Base-by-base conservation (phyloP, 2,329 filamentous ascomycete genomes). In the Colletotrichum falcatum region DNA sequence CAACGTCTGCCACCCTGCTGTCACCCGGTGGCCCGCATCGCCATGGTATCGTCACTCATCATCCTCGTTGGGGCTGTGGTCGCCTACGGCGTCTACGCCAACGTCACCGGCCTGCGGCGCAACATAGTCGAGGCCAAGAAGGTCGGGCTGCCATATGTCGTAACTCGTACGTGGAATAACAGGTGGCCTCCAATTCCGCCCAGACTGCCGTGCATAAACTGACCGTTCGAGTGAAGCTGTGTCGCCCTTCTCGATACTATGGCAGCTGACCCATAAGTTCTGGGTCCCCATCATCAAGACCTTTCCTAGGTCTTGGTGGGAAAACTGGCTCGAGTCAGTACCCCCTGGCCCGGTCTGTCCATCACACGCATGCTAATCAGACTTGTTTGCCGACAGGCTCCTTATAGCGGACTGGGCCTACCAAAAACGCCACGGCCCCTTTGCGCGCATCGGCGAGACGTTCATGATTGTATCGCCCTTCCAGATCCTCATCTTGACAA, bases 391-490 rank as follows among this genome's bases (percentile, higher is more conserved):
- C 56, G 12, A 37, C 73, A 89, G 88, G 53, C 80, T 87, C 73
- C 76, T 92, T 73, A 77, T 82, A n/a, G 86, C 86, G 2, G 88
- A 92, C 74, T 92, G 89, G 85, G 77, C 83, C 9, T 92, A 88
- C 80, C 78, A 79, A n/a, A 78, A 83, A 16, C 85, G 87, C 35
- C 87, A 90, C 74, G 82, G 84, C 26, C 83, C 87, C 20, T 94
- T 91, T 76, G 81, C 86, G 35, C 82, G 85, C 20, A 76, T 89
- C 12, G 90, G 89, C 53, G 91, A 94, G 74, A 84, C 87, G 16
- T 91, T 93, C 74, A 74, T 94, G 9, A 75, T 89, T n/a, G 90
- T 91, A 9, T 86, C 89, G 0, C 90, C 91, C 0, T 81, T 82
- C 9, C 78, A 77, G 42, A 82, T 89, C 20, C 77, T 85, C 23